phyloP scores from a whole-genome alignment of 192 early-diverging fungal species.

The Dissophora globulifera region DNA sequence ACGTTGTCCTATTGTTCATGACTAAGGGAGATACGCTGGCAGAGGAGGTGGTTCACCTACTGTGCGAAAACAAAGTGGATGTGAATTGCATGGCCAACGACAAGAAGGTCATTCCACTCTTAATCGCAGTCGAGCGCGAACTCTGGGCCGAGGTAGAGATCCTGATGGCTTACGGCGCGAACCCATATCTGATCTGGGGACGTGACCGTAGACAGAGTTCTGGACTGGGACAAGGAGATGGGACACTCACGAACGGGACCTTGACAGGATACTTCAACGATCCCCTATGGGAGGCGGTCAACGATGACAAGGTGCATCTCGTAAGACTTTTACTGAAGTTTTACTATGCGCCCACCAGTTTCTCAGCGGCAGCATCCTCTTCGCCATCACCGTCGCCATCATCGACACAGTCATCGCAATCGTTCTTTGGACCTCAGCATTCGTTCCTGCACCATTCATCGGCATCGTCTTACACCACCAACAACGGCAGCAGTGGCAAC shows the following conservation, averaged over 20 bases:
- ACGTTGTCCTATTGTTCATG: constrained; percentile 44
- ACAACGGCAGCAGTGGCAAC: constrained; percentile 50
- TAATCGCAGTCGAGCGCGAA: constrained; percentile 47
- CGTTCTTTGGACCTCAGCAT: constrained; percentile 51
- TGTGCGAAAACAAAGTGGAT: constrained; percentile 48
- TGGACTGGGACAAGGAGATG: constrained; percentile 8
- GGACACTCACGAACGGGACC: constrained; percentile 2
- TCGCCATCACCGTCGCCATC: constrained; percentile 50
- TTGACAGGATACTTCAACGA: constrained; percentile 37
- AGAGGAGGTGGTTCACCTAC: constrained; percentile 48
- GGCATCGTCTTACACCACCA: constrained; percentile 43
- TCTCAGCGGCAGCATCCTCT: constrained; percentile 35
- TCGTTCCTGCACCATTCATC: constrained; percentile 30
- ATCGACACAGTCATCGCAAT: constrained; percentile 48
- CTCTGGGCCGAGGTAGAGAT: constrained; percentile 53
- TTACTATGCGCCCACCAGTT: constrained; percentile 48
- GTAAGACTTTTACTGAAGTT: constrained; percentile 49
- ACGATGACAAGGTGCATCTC: constrained; percentile 50
- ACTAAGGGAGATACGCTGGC: constrained; percentile 48
- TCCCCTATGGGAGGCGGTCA: constrained; percentile 46
- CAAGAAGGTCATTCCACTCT: constrained; percentile 38
- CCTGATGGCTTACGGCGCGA: constrained; percentile 52
- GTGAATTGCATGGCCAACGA: constrained; percentile 47
- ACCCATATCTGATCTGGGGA: constrained; percentile 49
- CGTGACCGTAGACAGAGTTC: constrained; percentile 33